Conservation (phyloP, 2,329 filamentous ascomycete genomes). For the Ophiostoma australiae region DNA sequence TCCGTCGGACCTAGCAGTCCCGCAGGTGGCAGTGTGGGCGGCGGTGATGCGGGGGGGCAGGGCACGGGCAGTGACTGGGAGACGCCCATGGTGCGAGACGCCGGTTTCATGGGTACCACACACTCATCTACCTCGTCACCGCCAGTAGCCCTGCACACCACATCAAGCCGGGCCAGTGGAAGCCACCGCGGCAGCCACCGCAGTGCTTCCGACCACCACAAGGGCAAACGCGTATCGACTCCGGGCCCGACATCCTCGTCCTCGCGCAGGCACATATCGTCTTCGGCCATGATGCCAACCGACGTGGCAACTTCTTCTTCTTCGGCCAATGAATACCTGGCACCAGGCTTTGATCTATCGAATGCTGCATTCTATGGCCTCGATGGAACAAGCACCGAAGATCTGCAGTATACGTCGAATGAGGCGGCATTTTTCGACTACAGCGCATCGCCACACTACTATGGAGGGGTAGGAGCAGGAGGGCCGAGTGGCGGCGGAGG, state of each 20-base stretch:
- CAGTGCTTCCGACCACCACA: not conserved
- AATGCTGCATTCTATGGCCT: conserved; percentile 24
- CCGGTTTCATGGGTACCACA: conserved; percentile 2
- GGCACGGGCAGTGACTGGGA: not conserved
- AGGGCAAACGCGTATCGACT: not conserved
- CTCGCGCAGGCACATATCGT: not conserved
- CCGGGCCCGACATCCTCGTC: not conserved
- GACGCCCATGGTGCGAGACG: not conserved
- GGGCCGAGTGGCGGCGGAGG: not conserved
- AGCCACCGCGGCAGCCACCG: conserved; percentile 10
- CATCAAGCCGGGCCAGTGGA: not conserved
- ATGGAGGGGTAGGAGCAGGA: conserved; percentile 7
- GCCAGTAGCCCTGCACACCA: not conserved
- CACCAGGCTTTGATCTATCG: conserved; percentile 14
- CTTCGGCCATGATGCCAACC: not conserved
- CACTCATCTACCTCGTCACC: not conserved
- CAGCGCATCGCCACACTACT: conserved; percentile 25
- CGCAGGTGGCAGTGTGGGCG: not conserved
- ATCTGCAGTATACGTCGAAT: conserved; percentile 21
- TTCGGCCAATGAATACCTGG: conserved; percentile 17
- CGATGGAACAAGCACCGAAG: conserved; percentile 25
- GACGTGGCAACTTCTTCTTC: not conserved
- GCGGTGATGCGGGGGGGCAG: not conserved
- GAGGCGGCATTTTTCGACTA: conserved; percentile 27
- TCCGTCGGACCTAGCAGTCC: conserved; percentile 21